Conservation (phyloP, 768 basidiomycete genomes). For the Lactifluus volemus region DNA sequence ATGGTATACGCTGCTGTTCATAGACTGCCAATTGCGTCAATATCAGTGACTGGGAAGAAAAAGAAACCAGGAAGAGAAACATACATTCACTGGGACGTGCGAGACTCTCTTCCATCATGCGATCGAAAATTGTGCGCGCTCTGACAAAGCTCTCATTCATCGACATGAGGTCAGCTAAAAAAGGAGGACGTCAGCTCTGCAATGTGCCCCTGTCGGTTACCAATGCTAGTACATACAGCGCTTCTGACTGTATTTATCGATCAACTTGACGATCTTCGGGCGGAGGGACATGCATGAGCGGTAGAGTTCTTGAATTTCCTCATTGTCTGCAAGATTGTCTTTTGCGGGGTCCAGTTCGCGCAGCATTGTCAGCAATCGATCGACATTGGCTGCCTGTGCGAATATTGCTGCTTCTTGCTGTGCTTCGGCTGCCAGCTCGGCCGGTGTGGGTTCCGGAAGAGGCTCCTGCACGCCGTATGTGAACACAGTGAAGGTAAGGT, state of each 20-base stretch:
- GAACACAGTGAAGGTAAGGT: neutral
- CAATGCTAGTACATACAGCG: conserved; percentile 35
- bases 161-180: conserved; percentile 77
- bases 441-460: conserved; percentile 73
- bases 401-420: conserved; percentile 88
- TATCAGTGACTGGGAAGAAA: neutral
- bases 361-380: conserved; percentile 39
- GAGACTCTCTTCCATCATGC: conserved; percentile 88
- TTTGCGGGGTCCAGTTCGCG: conserved; percentile 6
- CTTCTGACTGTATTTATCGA: conserved; percentile 97
- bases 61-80: conserved; percentile 19
- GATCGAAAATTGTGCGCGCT: conserved; percentile 82
- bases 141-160: conserved; percentile 94
- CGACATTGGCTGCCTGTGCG: conserved; percentile 76
- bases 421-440: conserved; percentile 71
- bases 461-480: conserved; percentile 46
- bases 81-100: conserved; percentile 61
- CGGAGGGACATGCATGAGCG: conserved; percentile 81
- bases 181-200: neutral
- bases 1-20: conserved; percentile 34
- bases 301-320: conserved; percentile 66
- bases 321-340: conserved; percentile 18
- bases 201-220: neutral
- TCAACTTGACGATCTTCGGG: conserved; percentile 92
- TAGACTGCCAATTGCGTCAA: conserved; percentile 35